phyloP scores from a whole-genome alignment of 805 yeast species.

The Candida easanensis region DNA sequence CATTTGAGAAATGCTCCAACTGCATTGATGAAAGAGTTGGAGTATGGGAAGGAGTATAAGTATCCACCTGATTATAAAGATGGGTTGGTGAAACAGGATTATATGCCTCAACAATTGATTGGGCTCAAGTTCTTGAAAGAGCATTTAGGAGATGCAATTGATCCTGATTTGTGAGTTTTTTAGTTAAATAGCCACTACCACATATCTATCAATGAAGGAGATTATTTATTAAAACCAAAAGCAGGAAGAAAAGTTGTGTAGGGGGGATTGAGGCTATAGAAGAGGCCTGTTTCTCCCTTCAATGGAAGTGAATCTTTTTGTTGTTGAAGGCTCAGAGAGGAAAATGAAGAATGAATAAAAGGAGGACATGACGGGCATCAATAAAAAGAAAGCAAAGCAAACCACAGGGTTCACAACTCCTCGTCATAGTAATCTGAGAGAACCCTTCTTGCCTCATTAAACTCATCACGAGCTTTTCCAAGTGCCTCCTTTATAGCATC shows the following conservation, averaged over 20 bases:
- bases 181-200: not conserved
- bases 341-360: not conserved
- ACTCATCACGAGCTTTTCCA: constrained; percentile 48
- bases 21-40: constrained; percentile 80
- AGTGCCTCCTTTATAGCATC: constrained; percentile 51
- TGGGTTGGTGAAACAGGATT: constrained; percentile 73
- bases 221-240: constrained; percentile 1
- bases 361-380: constrained; percentile 6
- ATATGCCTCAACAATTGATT: constrained; percentile 63
- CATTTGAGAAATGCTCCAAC: constrained; percentile 97
- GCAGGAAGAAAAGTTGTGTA: not conserved
- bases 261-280: not conserved
- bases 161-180: constrained; percentile 35
- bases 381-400: not conserved
- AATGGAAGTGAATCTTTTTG: too few relatives aligned
- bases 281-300: too few relatives aligned
- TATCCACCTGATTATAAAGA: constrained; percentile 79
- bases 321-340: too few relatives aligned
- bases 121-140: constrained; percentile 51
- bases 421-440: constrained; percentile 51
- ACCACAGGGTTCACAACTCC: constrained; percentile 15
- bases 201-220: too few relatives aligned
- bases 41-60: constrained; percentile 80
- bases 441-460: constrained; percentile 46
- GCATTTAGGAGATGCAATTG: constrained; percentile 51